A percentile compares a stretch with the other conserved stretches of the same genome.
These are phyloP conservation scores for Forsythia viridissima DNA, from an alignment of 257 asterid genomes.

Conservation along the genomic window DNA sequence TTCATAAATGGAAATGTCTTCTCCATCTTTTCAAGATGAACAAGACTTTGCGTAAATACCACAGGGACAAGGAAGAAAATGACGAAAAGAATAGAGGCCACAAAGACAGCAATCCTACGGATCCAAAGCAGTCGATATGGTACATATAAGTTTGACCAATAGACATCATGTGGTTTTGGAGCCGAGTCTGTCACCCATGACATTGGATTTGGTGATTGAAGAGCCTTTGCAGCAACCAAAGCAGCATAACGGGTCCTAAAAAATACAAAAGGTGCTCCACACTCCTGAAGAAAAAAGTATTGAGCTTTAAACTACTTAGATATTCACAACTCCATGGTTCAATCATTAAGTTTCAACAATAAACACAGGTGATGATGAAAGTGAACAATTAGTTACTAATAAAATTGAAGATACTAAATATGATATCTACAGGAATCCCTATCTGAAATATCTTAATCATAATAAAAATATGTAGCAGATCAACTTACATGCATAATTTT, in stretches of 20 bases:
- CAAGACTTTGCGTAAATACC: constrained; percentile 86
- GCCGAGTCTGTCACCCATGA: constrained; percentile 89
- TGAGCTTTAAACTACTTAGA: constrained; percentile 14
- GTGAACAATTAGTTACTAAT: neutral
- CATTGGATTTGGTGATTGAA: constrained; percentile 86
- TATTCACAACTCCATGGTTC: neutral
- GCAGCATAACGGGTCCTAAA: constrained; percentile 98
- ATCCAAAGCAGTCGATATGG: constrained; percentile 87
- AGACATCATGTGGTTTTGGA: constrained; percentile 86
- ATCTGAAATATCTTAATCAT: neutral
- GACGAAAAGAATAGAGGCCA: constrained; percentile 68
- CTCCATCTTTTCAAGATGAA: constrained; percentile 68
- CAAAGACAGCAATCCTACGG: constrained; percentile 67
- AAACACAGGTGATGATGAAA: neutral
- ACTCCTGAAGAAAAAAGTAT: constrained; percentile 61
- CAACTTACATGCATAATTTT: neutral
- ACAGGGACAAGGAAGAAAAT: constrained; percentile 85
- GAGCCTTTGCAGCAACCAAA: constrained; percentile 82
- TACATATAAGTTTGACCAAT: constrained; percentile 80
- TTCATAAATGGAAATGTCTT: constrained; percentile 67
- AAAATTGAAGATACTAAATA: too few species aligned
- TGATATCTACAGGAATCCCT: too few species aligned
- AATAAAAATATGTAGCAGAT: neutral
- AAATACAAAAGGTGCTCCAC: constrained; percentile 88
- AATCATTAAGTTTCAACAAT: neutral